phyloP scores from a whole-genome alignment of 1,139 yeast genomes.

The Candida glucosophila region DNA sequence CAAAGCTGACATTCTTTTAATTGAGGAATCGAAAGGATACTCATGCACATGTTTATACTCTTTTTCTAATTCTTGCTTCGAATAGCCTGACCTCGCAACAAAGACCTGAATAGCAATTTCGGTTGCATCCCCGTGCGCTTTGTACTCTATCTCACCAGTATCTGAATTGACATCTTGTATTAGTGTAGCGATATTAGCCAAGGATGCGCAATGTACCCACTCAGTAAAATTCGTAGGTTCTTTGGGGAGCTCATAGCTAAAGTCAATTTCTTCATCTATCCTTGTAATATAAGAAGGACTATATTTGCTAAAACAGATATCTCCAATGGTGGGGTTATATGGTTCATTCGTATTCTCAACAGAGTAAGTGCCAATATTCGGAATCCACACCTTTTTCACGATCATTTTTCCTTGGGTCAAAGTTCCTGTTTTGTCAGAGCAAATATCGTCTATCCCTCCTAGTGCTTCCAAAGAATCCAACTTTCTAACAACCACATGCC shows the following conservation, averaged over 20 bases:
- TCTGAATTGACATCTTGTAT: constrained; percentile 30
- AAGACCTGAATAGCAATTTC: constrained; percentile 79
- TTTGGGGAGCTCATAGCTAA: constrained; percentile 14
- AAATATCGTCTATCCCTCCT: constrained; percentile 74
- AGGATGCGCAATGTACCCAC: constrained; percentile 55
- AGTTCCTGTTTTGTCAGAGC: constrained; percentile 82
- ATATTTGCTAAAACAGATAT: constrained; percentile 29
- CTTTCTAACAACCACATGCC: constrained; percentile 69
- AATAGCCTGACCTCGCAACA: constrained; percentile 44
- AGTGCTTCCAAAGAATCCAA: constrained; percentile 73
- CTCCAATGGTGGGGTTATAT: constrained; percentile 65
- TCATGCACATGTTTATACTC: constrained; percentile 44
- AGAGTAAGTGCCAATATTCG: constrained; percentile 59
- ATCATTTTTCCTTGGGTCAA: constrained; percentile 77
- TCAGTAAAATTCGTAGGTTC: constrained; percentile 24
- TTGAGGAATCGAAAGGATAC: constrained; percentile 71
- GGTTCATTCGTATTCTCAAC: constrained; percentile 60
- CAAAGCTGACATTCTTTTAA: constrained; percentile 67
- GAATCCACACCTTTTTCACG: constrained; percentile 66
- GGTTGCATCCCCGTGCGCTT: constrained; percentile 79
- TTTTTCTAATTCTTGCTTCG: constrained; percentile 25
- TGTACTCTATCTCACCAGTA: constrained; percentile 44
- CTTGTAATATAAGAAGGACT: constrained; percentile 36
- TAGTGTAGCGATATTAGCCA: constrained; percentile 68
- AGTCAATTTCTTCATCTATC: constrained; percentile 29